Conservation (phyloP, 1,284 basidiomycete species). For the Wallemia hederae region DNA sequence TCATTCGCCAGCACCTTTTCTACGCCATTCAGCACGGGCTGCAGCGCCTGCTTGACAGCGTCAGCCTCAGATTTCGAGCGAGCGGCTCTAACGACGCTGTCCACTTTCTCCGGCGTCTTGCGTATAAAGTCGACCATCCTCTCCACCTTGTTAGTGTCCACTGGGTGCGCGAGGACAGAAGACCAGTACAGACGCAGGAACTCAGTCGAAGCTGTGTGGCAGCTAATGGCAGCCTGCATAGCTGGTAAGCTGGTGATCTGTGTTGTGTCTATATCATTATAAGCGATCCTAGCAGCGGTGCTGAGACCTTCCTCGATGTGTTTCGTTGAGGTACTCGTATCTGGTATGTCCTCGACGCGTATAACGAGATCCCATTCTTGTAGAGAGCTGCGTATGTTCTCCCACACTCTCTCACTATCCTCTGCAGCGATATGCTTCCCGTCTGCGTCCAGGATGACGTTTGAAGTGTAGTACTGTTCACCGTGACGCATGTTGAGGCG, state of each 20-base stretch:
- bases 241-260: not conserved
- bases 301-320: not conserved
- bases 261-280: not conserved
- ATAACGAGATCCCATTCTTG: not conserved
- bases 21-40: slow-evolving; percentile 45
- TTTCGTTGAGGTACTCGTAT: not conserved
- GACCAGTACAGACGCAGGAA: slow-evolving; percentile 91
- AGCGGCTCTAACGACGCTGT: slow-evolving; percentile 36
- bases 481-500: slow-evolving; percentile 36
- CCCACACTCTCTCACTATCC: not conserved
- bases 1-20: slow-evolving; percentile 31
- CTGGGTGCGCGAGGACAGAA: slow-evolving; percentile 41
- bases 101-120: slow-evolving; percentile 50
- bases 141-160: slow-evolving; percentile 39
- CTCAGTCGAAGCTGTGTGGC: slow-evolving; percentile 76
- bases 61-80: slow-evolving; percentile 29
- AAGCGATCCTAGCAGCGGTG: not conserved
- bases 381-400: not conserved
- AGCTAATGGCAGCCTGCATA: slow-evolving; percentile 23
- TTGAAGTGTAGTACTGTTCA: slow-evolving; percentile 1
- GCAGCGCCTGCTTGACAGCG: slow-evolving; percentile 30
- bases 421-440: not conserved
- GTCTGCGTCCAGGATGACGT: not conserved
- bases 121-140: slow-evolving; percentile 59
- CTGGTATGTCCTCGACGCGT: not conserved